Base-by-base conservation (phyloP, 2,329 filamentous ascomycete species). In the Dactylellina leptospora region DNA sequence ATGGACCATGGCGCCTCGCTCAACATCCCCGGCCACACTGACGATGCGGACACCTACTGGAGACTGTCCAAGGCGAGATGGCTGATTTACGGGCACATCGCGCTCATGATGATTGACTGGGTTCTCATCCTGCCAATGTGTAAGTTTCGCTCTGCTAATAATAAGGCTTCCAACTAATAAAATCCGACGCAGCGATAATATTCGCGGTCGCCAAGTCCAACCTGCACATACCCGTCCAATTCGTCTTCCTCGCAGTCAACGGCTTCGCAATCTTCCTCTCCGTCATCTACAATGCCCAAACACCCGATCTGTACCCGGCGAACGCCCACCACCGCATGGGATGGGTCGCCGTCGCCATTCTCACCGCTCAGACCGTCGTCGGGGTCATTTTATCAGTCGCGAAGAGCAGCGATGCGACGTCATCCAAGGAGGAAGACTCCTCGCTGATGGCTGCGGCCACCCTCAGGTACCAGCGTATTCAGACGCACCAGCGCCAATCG, bases 241-340 rank as follows among this genome's bases (percentile, higher is more conserved):
- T 92, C 71, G 73, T 83, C 6, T 93, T 93, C 78, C 79, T 90
- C 44, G 80, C 83, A 0, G 78, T 84, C 33, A 91, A 92, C 78
- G 84, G 82, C 2, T 75, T 88, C 1, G 90, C 88, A 16, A 75
- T 93, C 22, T 77, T 91, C 11, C 78, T 90, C 23, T 87, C 86
- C 5, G 84, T 86, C 53, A 81, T 91, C 30, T 96, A 96, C 82
- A 92, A 95, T 78, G 84, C 85, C 66, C 87, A 85, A 74, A 96
- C 92, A 0, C 92, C 92, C 0, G 91, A 96, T 78, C 82, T 97
- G 20, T 97, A 96, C 78, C 87, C 88, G 28, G 88, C 90, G 78
- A 96, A 96, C 78, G 86, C 89, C n/a, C 93, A 97, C 79, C 88
- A 92, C 81, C 92, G 90, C 79, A 84, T 93, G 44, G 92, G 92